Percentiles rank a stretch among this genome's conserved stretches.
These are phyloP conservation scores for Strobilomyces dryophilus DNA, from an alignment of 768 basidiomycete genomes.

Conservation along the genomic window DNA sequence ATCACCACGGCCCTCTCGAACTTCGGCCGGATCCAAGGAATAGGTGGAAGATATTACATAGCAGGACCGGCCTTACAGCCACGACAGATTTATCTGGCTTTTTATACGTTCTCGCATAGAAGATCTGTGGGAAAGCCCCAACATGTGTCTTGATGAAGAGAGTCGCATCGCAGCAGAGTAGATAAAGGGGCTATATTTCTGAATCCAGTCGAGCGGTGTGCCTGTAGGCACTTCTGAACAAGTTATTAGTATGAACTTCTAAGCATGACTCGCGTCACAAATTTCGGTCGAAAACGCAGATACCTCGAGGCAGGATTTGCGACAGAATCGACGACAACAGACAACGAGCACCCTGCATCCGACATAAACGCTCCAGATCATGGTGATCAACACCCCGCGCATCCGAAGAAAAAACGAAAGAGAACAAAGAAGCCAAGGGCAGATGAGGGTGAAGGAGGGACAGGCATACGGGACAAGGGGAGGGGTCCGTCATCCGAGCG, in stretches of 20 bases:
- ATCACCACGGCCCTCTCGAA: too few species aligned
- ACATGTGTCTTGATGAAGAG: too few species aligned
- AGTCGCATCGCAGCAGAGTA: too few species aligned
- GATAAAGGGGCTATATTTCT: background rate
- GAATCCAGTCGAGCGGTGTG: background rate
- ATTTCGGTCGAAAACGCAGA: constrained; percentile 69
- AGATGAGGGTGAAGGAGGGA: constrained; percentile 15
- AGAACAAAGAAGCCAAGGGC: constrained; percentile 42
- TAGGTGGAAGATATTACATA: too few species aligned
- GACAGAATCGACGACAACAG: constrained; percentile 5
- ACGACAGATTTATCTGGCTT: too few species aligned
- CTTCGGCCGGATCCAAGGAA: too few species aligned
- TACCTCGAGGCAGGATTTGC: constrained; percentile 62
- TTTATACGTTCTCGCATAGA: too few species aligned
- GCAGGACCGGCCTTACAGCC: too few species aligned
- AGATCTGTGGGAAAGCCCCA: too few species aligned
- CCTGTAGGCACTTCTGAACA: too few species aligned
- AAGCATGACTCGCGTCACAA: constrained; percentile 68
- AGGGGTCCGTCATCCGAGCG: constrained; percentile 10
- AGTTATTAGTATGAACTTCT: too few species aligned
- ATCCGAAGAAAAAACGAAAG: constrained; percentile 59
- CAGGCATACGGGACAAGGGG: constrained; percentile 17
- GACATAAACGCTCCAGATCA: background rate
- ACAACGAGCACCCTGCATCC: background rate
- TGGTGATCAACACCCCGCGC: constrained; percentile 16